A percentile compares a stretch with the other conserved stretches of the same genome.
phyloP scores from a whole-genome alignment of 441 rosid species.

The Biscutella auriculata region DNA sequence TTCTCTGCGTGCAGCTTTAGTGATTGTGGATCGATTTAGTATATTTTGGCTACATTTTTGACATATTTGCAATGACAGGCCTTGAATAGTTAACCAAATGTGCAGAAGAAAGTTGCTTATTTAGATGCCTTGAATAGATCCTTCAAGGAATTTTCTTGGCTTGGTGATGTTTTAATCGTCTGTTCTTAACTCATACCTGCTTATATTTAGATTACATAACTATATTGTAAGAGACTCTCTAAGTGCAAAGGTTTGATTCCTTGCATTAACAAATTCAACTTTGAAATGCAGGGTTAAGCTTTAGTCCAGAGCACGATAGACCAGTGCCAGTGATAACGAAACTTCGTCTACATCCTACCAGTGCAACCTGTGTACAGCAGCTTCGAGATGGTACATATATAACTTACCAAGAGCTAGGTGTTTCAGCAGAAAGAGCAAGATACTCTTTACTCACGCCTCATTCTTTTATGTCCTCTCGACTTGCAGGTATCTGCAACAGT shows the following conservation, averaged over 20 bases:
- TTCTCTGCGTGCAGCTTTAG: too few relatives aligned
- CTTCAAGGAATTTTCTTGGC: too few relatives aligned
- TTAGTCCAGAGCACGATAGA: conserved; percentile 31
- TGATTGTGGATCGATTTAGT: too few relatives aligned
- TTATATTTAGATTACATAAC: too few relatives aligned
- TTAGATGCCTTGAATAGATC: too few relatives aligned
- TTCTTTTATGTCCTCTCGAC: conserved; percentile 83
- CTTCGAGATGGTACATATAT: conserved; percentile 86
- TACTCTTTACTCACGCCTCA: conserved; percentile 63
- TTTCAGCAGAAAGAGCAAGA: conserved; percentile 63
- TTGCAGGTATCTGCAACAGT: conserved; percentile 86
- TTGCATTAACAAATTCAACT: conserved; percentile 6
- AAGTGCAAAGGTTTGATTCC: background rate
- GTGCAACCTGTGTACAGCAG: conserved; percentile 50
- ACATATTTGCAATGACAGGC: too few relatives aligned
- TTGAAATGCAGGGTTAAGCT: conserved; percentile 45
- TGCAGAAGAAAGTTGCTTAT: too few relatives aligned
- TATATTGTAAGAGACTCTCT: too few relatives aligned
- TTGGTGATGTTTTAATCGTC: too few relatives aligned
- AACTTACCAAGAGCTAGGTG: conserved; percentile 73
- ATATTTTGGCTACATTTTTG: too few relatives aligned
- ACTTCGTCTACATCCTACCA: conserved; percentile 57
- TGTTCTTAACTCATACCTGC: too few relatives aligned
- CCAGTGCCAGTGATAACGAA: conserved; percentile 31
- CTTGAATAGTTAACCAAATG: too few relatives aligned